phyloP scores from a whole-genome alignment of 805 yeast species.

The Saturnispora silvae region DNA sequence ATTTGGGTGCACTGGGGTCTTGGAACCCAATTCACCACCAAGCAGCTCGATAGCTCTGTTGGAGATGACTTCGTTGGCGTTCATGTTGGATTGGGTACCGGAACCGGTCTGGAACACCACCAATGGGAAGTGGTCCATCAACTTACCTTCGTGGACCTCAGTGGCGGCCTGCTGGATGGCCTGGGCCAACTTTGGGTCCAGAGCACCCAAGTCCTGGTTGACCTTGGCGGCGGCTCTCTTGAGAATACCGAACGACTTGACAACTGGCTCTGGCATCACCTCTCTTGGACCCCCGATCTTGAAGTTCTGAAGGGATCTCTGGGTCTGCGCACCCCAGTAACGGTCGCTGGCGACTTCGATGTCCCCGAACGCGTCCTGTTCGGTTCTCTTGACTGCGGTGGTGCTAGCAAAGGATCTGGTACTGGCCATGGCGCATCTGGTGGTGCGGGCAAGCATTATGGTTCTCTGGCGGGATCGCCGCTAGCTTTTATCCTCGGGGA shows the following conservation, averaged over 20 bases:
- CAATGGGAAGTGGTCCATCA: slow-evolving; percentile 90
- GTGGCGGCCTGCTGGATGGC: slow-evolving; percentile 92
- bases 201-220: slow-evolving; percentile 67
- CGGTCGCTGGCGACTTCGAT: slow-evolving; percentile 68
- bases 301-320: slow-evolving; percentile 86
- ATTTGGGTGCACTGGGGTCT: slow-evolving; percentile 93
- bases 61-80: slow-evolving; percentile 96
- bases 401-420: slow-evolving; percentile 24
- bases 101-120: slow-evolving; percentile 99
- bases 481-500: no score
- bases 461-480: no score
- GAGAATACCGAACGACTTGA: slow-evolving; percentile 85
- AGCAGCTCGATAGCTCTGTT: slow-evolving; percentile 95
- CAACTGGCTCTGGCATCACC: slow-evolving; percentile 82
- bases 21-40: slow-evolving; percentile 88
- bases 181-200: slow-evolving; percentile 72
- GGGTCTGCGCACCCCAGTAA: slow-evolving; percentile 99
- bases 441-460: slow-evolving; percentile 21
- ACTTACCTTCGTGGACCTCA: slow-evolving; percentile 87
- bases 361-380: slow-evolving; percentile 94
- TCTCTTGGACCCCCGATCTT: slow-evolving; percentile 92
- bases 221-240: slow-evolving; percentile 93
- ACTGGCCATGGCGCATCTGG: slow-evolving; percentile 12
- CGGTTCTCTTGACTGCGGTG: slow-evolving; percentile 43
- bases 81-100: slow-evolving; percentile 98